These are phyloP conservation scores for Pythium aphanidermatum DNA, from an alignment of 352 stramenopile genomes.

Conservation along the genomic window DNA sequence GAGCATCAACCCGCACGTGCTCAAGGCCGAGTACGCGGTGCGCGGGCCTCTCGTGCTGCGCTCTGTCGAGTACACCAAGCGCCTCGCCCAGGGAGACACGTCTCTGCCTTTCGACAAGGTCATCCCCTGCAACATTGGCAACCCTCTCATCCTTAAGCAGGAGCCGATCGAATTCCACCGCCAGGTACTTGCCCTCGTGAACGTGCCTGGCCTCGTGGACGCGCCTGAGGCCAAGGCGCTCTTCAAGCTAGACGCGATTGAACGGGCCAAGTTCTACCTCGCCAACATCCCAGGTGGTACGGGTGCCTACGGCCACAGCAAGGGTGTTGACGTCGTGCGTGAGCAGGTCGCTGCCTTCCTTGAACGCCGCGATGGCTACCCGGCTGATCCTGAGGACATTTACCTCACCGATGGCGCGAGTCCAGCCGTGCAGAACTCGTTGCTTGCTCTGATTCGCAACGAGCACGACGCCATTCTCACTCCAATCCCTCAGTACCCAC, in stretches of 20 bases:
- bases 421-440: constrained; percentile 91
- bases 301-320: constrained; percentile 91
- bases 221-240: constrained; percentile 67
- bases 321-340: constrained; percentile 82
- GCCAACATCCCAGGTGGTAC: constrained; percentile 82
- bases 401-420: constrained; percentile 97
- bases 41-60: constrained; percentile 81
- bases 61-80: constrained; percentile 69
- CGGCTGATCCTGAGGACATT: constrained; percentile 91
- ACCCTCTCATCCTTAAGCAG: constrained; percentile 95
- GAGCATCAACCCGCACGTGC: constrained; percentile 71
- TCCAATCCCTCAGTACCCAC: constrained; percentile 98
- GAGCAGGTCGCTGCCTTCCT: constrained; percentile 91
- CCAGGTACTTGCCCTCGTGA: constrained; percentile 89
- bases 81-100: constrained; percentile 50
- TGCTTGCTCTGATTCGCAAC: constrained; percentile 89
- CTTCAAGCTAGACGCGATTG: constrained; percentile 85
- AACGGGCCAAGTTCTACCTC: constrained; percentile 84
- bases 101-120: constrained; percentile 91
- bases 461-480: constrained; percentile 90
- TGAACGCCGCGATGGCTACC: constrained; percentile 82
- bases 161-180: constrained; percentile 92
- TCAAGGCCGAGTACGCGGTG: constrained; percentile 86
- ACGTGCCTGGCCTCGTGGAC: constrained; percentile 85
- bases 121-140: constrained; percentile 98